A percentile compares a stretch with the other conserved stretches of the same genome.
phyloP scores from a whole-genome alignment of 1,284 basidiomycete species.

The Ganoderma resinaceum region DNA sequence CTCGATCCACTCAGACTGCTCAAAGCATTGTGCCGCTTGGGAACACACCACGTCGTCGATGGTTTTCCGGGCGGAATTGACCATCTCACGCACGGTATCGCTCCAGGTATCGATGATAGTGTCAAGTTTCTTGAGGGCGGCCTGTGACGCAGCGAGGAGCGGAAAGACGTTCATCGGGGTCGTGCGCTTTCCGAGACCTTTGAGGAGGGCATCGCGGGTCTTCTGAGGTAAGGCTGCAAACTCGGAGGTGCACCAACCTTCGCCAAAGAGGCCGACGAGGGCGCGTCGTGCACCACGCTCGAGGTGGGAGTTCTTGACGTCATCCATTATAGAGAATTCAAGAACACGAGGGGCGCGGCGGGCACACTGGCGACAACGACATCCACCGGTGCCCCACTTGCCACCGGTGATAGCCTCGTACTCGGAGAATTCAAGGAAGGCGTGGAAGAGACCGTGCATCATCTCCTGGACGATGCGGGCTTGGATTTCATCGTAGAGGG shows the following conservation, averaged over 20 bases:
- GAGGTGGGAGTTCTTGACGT: constrained; percentile 77
- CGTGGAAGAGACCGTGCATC: constrained; percentile 87
- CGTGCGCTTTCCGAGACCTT: constrained; percentile 73
- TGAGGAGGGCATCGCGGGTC: constrained; percentile 71
- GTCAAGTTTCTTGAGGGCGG: constrained; percentile 62
- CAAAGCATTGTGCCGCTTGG: constrained; percentile 69
- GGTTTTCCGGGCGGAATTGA: constrained; percentile 61
- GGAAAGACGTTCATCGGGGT: constrained; percentile 70
- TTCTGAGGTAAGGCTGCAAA: constrained; percentile 75
- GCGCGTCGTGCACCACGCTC: constrained; percentile 76
- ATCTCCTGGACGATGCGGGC: constrained; percentile 86
- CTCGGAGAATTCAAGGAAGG: constrained; percentile 78
- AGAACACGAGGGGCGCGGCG: constrained; percentile 81
- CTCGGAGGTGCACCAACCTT: constrained; percentile 85
- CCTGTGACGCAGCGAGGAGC: constrained; percentile 71
- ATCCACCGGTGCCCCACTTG: constrained; percentile 80
- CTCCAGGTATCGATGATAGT: constrained; percentile 71
- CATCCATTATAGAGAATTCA: constrained; percentile 77
- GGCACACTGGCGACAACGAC: constrained; percentile 83
- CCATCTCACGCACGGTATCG: constrained; percentile 68
- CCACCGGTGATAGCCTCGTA: constrained; percentile 75
- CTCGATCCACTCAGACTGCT: constrained; percentile 71
- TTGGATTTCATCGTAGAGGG: constrained; percentile 82
- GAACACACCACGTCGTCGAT: constrained; percentile 69
- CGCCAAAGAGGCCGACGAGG: constrained; percentile 82